A percentile compares a stretch with the other conserved stretches of the same genome.
phyloP scores from a whole-genome alignment of 1,284 basidiomycete species.

The Leccinum pachyderme region DNA sequence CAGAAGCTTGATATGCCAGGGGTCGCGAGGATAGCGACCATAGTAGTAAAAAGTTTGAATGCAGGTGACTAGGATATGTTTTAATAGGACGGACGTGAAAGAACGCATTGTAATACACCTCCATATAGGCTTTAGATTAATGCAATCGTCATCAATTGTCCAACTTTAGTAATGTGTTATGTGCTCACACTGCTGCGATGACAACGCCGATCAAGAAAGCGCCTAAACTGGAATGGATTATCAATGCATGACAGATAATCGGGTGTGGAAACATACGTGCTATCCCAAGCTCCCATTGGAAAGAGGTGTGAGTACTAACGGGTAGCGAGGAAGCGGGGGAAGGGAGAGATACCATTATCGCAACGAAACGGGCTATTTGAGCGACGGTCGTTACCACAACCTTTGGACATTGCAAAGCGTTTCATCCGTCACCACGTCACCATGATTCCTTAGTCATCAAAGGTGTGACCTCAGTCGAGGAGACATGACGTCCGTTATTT shows the following conservation, averaged over 20 bases:
- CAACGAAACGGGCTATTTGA: constrained; percentile 21
- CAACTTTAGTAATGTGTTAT: neutral
- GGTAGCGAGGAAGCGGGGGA: neutral
- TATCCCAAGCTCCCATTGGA: constrained; percentile 23
- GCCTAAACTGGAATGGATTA: constrained; percentile 41
- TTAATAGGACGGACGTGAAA: constrained; percentile 2
- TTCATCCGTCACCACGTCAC: constrained; percentile 28
- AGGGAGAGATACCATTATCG: constrained; percentile 1
- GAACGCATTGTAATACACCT: constrained; percentile 34
- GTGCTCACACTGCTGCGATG: constrained; percentile 45
- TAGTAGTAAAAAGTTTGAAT: constrained; percentile 61
- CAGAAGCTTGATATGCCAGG: constrained; percentile 45
- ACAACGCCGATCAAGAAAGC: constrained; percentile 54
- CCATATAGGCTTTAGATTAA: constrained; percentile 47
- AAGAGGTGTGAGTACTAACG: neutral
- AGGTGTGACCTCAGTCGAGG: too few relatives aligned
- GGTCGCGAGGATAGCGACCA: constrained; percentile 45
- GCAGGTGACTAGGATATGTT: constrained; percentile 43
- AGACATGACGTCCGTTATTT: too few relatives aligned
- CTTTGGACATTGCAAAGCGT: constrained; percentile 28
- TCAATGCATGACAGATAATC: neutral
- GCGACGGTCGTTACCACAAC: constrained; percentile 20
- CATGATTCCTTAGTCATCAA: too few relatives aligned
- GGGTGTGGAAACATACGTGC: constrained; percentile 24
- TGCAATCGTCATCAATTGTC: constrained; percentile 1